A percentile compares a stretch with the other conserved stretches of the same genome.
Evolutionary conservation across 2,329 filamentous ascomycete species (phyloP).

Genomic region (Paraphaeosphaeria sporulosa): DNA sequence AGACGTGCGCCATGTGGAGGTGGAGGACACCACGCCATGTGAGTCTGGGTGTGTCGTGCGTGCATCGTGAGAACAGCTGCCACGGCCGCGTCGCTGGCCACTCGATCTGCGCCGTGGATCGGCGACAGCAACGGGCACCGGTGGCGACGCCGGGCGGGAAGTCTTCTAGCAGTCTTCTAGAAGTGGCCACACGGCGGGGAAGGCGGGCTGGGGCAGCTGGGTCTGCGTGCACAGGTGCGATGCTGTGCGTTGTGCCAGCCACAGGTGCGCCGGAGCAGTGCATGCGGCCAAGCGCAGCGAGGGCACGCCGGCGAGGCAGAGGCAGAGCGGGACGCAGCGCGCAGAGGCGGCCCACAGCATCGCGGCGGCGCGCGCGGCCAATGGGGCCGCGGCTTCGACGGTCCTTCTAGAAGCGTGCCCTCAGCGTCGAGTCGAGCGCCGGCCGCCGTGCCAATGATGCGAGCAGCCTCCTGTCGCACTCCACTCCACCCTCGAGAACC

Average conservation of each 20-base stretch:
- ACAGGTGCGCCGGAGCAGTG: too few relatives aligned
- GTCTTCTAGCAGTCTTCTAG: background rate
- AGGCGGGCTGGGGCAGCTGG: background rate
- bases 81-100: background rate
- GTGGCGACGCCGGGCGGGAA: background rate
- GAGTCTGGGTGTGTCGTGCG: background rate
- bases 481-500: background rate
- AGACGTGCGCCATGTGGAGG: background rate
- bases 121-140: background rate
- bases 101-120: background rate
- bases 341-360: background rate
- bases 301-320: too few relatives aligned
- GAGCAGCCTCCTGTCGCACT: background rate
- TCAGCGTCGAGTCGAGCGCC: background rate
- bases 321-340: background rate
- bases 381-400: background rate
- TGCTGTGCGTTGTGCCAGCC: too few relatives aligned
- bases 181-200: too few relatives aligned
- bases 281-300: too few relatives aligned
- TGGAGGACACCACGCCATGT: background rate
- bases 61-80: background rate
- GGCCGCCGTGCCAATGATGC: background rate
- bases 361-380: background rate
- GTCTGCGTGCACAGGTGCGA: too few relatives aligned
- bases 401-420: background rate